Evolutionary conservation across 139 green algal species (phyloP), one percentile per base, ranked within the genome.

Genomic region (Picochlorum sp.): DNA sequence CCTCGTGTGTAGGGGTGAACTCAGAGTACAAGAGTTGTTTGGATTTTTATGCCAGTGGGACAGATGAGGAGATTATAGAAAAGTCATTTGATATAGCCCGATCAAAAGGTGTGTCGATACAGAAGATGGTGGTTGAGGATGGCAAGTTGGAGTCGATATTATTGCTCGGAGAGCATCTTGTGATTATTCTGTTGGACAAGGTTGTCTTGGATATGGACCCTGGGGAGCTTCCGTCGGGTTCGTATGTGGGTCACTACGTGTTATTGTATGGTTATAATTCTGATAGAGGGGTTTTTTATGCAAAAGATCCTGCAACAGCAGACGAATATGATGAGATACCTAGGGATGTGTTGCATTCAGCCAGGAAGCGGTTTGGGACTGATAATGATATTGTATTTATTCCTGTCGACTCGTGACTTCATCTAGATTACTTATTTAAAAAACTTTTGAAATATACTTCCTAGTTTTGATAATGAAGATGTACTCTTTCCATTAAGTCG

Each of bases 371-470:
- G 6, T 31, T 18, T 57, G 58, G 58, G n/a, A 65, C 58, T 23
- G 58, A 65, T 52, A 28, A 65, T 57, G 58, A 65, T 52, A 6
- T 65, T 0, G 9, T 65, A 31, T 65, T 65, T 37, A 59, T 65
- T 9, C 13, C 1, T n/a, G 14, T 59, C 7, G 18, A n/a, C 9
- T 24, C 18, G 6, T 24, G n/a, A n/a, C n/a, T n/a, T n/a, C n/a
- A n/a, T 18, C 10, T 24, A 13, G 13, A 18, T 14, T 20, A 55
- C 49, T 24, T 24, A 24, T 21, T 55, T 55, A 18, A 55, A 55
- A 7, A 55, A 55, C 15, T 21, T 24, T 24, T 24, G n/a, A 24
- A 20, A n/a, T 21, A 24, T 55, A 4, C 23, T 21, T 55, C 18
- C 49, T 20, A 24, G n/a, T 21, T 24, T 21, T 24, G n/a, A 24